Percentiles rank a stretch among this genome's conserved stretches.
These are phyloP conservation scores for Vigna mungo DNA, from an alignment of 306 rosid species.

Conservation along the genomic window DNA sequence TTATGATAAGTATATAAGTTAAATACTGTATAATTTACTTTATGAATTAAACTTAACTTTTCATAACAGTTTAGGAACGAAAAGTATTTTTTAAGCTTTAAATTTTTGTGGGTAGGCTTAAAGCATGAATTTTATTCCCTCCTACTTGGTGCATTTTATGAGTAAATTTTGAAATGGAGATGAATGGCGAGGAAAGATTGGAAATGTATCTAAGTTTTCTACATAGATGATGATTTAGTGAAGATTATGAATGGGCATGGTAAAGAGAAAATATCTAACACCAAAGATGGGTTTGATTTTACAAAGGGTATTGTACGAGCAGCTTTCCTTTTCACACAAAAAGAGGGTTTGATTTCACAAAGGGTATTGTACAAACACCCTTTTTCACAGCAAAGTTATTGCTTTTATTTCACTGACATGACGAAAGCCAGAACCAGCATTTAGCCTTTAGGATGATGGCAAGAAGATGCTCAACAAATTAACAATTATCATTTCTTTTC, in stretches of 20 bases:
- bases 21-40: too few relatives aligned
- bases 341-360: background rate
- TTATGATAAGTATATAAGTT: too few relatives aligned
- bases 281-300: conserved; percentile 9
- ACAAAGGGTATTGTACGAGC: background rate
- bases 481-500: background rate
- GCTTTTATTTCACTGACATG: background rate
- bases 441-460: background rate
- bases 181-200: too few relatives aligned
- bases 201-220: background rate
- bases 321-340: background rate
- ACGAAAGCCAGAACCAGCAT: background rate
- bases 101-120: too few relatives aligned
- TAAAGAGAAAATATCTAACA: background rate
- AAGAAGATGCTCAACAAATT: background rate
- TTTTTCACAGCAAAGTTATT: background rate
- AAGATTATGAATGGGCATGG: background rate
- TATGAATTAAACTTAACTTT: too few relatives aligned
- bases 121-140: too few relatives aligned
- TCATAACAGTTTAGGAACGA: too few relatives aligned
- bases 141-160: too few relatives aligned
- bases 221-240: background rate
- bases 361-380: background rate
- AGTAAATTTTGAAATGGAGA: too few relatives aligned
- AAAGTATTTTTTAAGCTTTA: too few relatives aligned